Conservation (phyloP, 306 rosid species). For the Sesbania bispinosa region DNA sequence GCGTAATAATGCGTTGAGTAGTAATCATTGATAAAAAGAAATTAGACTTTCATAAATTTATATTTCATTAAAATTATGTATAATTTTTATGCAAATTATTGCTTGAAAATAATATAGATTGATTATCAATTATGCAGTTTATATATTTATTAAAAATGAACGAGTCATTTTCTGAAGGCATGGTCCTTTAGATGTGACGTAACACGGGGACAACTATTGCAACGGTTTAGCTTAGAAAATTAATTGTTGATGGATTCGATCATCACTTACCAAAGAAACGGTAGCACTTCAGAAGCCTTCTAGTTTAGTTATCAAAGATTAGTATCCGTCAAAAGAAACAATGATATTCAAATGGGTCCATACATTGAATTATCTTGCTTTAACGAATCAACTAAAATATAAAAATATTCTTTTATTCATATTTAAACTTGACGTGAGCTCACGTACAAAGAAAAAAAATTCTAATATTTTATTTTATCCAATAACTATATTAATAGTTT, state of each 20-base stretch:
- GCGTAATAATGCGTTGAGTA: not conserved
- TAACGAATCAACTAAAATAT: slow-evolving; percentile 23
- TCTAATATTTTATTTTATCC: not conserved
- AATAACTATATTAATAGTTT: not conserved
- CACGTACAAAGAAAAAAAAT: not conserved
- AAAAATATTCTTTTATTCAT: not conserved
- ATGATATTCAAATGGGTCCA: not conserved
- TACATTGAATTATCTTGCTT: slow-evolving; percentile 11
- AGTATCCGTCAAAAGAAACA: not conserved
- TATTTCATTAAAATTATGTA: not conserved
- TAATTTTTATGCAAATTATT: not conserved
- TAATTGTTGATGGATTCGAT: not conserved
- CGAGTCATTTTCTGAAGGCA: not conserved
- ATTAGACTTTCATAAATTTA: not conserved
- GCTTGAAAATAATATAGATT: not conserved
- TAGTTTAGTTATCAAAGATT: not conserved
- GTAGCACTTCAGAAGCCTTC: not conserved
- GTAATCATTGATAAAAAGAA: not conserved
- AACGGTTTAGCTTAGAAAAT: slow-evolving; percentile 20
- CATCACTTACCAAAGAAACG: not conserved
- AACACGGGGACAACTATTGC: not conserved
- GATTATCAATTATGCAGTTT: not conserved
- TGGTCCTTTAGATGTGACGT: not conserved
- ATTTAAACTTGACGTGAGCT: not conserved
- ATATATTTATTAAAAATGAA: not conserved